phyloP scores from a whole-genome alignment of 371 early-diverging fungal genomes.

The Mortierella sp. region DNA sequence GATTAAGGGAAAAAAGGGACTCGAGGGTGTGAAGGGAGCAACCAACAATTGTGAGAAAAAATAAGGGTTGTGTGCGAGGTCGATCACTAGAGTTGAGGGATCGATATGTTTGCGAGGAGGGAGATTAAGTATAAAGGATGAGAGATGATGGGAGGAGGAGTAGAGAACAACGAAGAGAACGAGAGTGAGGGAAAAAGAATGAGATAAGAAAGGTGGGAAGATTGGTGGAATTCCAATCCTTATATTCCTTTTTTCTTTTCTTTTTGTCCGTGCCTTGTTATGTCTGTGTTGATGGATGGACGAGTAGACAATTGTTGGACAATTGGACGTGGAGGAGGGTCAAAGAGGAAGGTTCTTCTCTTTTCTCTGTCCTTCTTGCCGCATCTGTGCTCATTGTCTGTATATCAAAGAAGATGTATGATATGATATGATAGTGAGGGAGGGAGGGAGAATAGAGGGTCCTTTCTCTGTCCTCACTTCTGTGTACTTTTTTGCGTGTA shows the following conservation, averaged over 20 bases:
- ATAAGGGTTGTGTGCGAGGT: background rate
- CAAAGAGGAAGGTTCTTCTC: constrained; percentile 27
- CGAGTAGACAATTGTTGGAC: background rate
- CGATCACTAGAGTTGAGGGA: background rate
- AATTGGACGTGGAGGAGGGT: constrained; percentile 4
- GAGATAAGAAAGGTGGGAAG: constrained; percentile 13
- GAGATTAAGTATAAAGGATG: background rate
- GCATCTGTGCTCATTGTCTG: constrained; percentile 27
- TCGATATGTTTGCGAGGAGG: constrained; percentile 5
- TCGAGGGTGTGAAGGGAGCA: background rate
- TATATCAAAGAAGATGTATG: background rate
- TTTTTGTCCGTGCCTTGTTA: background rate
- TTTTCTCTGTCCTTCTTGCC: constrained; percentile 20
- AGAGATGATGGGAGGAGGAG: background rate
- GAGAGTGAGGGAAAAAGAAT: background rate
- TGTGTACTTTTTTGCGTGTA: background rate
- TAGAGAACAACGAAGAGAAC: background rate
- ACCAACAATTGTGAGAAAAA: background rate
- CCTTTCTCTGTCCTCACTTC: background rate
- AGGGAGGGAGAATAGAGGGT: constrained; percentile 7
- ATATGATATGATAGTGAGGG: background rate
- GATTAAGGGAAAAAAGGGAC: background rate
- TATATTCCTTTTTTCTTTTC: constrained; percentile 32
- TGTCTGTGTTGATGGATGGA: background rate
- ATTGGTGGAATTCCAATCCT: constrained; percentile 38